Base-by-base conservation (phyloP, 2,329 filamentous ascomycete genomes). In the Penicillium nordicum region DNA sequence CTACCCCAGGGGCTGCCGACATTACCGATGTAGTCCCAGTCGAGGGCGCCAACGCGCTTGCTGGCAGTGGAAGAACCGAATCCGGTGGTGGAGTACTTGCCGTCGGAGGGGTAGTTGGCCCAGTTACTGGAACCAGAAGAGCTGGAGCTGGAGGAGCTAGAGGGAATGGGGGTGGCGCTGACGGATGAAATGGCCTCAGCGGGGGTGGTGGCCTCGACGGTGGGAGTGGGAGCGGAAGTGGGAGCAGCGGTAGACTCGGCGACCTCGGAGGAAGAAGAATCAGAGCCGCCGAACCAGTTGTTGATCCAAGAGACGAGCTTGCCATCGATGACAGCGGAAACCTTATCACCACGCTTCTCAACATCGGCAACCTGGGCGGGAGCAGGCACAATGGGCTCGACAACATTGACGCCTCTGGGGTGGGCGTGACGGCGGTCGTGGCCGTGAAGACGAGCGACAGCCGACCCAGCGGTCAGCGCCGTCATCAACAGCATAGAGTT, bases 351-450 rank as follows among this genome's bases (percentile, higher is more conserved):
- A 55, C 72, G 72, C 62, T 73, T 66, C 50, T 71, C 49, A 5
- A 51, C 37, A 6, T 44, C 50, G n/a, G 55, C 29, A 18, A 27
- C 23, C 23, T 56, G 16, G 32, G 55, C 30, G 10, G 45, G 45
- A 16, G 41, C 21, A 25, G 56, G 42, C 6, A 50, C 40, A 12
- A n/a, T 27, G 23, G 53, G 56, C 11, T 60, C 42, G 40, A 47
- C 62, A 8, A 56, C 14, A 11, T 38, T 32, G 37, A 59, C 34
- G 10, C 46, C 54, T 36, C 58, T 53, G 30, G 50, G 57, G 63
- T 73, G 70, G 32, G 63, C 62, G 58, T 75, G 72, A 55, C 72
- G 72, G 58, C 72, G 72, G 52, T 74, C 69, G 57, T 75, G 72
- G 58, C 70, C 71, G 64, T 75, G 72, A 41, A 68, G 59, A 59